phyloP scores from a whole-genome alignment of 208 protist species.

The Naegleria lovaniensis region DNA sequence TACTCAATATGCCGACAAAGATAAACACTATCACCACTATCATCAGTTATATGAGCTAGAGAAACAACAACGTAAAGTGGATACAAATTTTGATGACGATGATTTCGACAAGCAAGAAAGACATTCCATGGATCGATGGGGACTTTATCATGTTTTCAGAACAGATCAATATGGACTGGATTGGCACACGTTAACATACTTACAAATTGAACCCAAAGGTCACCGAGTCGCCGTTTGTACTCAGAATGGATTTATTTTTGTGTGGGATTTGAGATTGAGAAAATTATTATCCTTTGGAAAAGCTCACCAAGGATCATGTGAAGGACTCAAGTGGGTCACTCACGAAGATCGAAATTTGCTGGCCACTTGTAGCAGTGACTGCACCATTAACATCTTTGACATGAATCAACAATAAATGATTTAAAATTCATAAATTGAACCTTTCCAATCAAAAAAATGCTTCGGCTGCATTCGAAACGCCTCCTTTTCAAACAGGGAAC shows the following conservation, averaged over 20 bases:
- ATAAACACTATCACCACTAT: not conserved
- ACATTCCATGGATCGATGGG: not conserved
- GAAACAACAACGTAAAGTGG: not conserved
- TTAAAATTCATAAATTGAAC: no score
- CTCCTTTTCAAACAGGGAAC: no score
- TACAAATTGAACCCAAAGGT: not conserved
- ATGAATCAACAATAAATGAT: not conserved
- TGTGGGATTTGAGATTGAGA: not conserved
- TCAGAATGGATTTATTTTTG: conserved; percentile 19
- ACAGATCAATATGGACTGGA: not conserved
- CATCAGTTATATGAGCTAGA: not conserved
- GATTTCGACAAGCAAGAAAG: not conserved
- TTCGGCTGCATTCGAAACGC: no score
- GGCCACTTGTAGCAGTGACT: not conserved
- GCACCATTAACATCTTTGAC: conserved; percentile 12
- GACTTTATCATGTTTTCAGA: not conserved
- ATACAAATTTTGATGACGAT: not conserved
- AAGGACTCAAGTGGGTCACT: not conserved
- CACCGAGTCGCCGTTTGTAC: not conserved
- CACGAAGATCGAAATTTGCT: not conserved
- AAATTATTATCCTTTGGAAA: not conserved
- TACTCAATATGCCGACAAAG: not conserved
- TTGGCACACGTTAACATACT: conserved; percentile 20
- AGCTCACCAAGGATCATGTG: not conserved
- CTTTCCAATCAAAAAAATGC: no score